A percentile compares a stretch with the other conserved stretches of the same genome.
Evolutionary conservation across 2,329 filamentous ascomycete genomes (phyloP).

Genomic region (Cercospora citrullina): DNA sequence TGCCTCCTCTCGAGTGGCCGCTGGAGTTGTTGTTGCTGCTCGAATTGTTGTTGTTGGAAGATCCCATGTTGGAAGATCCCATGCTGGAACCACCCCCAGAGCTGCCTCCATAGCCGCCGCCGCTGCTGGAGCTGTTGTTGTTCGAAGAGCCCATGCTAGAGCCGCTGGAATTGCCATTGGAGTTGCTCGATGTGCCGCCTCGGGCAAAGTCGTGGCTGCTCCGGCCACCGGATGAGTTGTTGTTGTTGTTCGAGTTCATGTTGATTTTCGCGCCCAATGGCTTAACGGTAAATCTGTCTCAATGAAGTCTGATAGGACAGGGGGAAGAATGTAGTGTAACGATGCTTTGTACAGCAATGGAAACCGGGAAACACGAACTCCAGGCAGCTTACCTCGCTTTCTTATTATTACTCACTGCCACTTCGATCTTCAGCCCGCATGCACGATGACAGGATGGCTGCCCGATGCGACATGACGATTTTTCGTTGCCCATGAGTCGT

Average conservation of each 20-base stretch:
- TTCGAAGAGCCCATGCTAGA: slow-evolving; percentile 3
- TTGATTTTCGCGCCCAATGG: background rate
- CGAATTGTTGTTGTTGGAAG: background rate
- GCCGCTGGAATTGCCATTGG: slow-evolving; percentile 1
- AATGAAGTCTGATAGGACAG: background rate
- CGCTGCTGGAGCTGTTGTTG: slow-evolving; percentile 6
- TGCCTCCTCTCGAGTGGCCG: slow-evolving; percentile 4
- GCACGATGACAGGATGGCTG: slow-evolving; percentile 18
- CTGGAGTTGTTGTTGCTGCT: background rate
- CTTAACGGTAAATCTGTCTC: background rate
- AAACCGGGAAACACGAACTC: background rate
- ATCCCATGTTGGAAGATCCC: background rate
- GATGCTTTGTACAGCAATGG: background rate
- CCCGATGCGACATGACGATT: slow-evolving; percentile 12
- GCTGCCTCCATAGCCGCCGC: background rate
- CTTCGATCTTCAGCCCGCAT: slow-evolving; percentile 2
- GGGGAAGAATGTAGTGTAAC: slow-evolving; percentile 5
- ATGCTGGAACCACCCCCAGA: background rate
- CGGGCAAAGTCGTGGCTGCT: slow-evolving; percentile 17
- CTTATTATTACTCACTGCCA: background rate
- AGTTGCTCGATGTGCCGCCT: slow-evolving; percentile 14
- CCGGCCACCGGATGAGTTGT: slow-evolving; percentile 9
- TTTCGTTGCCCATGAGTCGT: slow-evolving; percentile 8
- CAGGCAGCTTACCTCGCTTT: background rate
- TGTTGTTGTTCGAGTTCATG: slow-evolving; percentile 15